Base-by-base conservation (phyloP, 192 early-diverging fungal genomes). In the Coemansia sp. region DNA sequence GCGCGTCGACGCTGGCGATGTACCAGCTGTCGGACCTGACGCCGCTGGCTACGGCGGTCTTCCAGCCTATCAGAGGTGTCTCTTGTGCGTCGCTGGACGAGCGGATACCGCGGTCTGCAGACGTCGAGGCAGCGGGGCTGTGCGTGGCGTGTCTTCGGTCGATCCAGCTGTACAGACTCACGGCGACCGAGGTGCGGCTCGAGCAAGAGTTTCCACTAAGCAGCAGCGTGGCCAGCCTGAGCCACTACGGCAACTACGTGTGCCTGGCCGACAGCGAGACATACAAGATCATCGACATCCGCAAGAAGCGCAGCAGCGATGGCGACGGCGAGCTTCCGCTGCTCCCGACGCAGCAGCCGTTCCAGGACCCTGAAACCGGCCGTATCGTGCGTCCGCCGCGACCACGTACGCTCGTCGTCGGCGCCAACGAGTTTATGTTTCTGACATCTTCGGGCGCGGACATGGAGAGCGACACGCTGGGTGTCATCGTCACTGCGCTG, bases 381-480 rank as follows among this genome's bases (percentile, higher is more conserved):
- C 48, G 56, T 4, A 45, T 71, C 19, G 58, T 72, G 23, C 58
- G 77, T 7, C 77, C 77, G 24, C 77, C 77, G 25, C 67, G 77
- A 4, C 77, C 77, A 1, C 71, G 66, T 39, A 80, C 77, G 19
- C 64, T 80, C 58, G 77, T 80, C 1, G 77, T 72, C 2, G 77
- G 77, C 0, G 58, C 68, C 18, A 57, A 68, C 59, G 77, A 80
- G 61, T 80, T 80, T 45, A 74, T 80, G 77, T 74, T 80, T 20
- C 59, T 80, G 55, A 72, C 77, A 27, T 30, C 71, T 19, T 80
- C 77, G 3, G 72, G 68, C 16, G 69, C 67, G 22, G 68, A 63
- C 8, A 58, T 61, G 29, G 58, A 60, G n/a, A 48, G 47, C 8
- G 46, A 68, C 1, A 80, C 78, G 32, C 47, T 81, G 55, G 78